Conservation (phyloP, 495 filamentous ascomycete genomes). For the Entonaema liquescens region DNA sequence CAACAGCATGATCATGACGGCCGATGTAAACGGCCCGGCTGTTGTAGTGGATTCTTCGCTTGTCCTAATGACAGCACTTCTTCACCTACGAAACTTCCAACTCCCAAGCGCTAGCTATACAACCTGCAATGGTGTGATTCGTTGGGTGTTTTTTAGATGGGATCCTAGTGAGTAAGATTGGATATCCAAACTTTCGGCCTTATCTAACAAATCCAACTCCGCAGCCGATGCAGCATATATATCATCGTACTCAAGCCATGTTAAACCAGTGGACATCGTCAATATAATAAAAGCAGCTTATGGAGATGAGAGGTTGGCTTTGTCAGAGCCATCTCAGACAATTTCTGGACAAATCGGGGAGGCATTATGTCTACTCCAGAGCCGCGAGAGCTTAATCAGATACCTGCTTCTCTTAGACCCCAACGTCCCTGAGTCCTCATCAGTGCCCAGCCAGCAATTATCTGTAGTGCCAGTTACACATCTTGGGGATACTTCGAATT, state of each 20-base stretch:
- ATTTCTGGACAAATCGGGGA: conserved; percentile 50
- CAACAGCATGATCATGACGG: conserved; percentile 73
- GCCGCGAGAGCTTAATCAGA: conserved; percentile 44
- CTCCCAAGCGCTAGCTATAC: conserved; percentile 70
- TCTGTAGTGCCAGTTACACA: conserved; percentile 17
- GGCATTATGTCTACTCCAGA: conserved; percentile 31
- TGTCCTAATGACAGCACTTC: conserved; percentile 73
- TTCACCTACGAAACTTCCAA: conserved; percentile 65
- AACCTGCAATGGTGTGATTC: conserved; percentile 72
- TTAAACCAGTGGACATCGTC: conserved; percentile 53
- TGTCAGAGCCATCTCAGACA: conserved; percentile 40
- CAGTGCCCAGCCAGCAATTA: background rate
- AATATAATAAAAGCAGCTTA: conserved; percentile 58
- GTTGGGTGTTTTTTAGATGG: conserved; percentile 85
- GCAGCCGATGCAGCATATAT: conserved; percentile 52
- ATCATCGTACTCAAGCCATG: conserved; percentile 52
- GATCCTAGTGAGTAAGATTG: conserved; percentile 66
- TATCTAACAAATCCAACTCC: conserved; percentile 10
- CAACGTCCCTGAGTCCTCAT: conserved; percentile 3
- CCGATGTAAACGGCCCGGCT: conserved; percentile 83
- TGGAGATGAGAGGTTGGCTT: conserved; percentile 42
- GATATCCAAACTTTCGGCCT: background rate
- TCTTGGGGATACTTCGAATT: conserved; percentile 47
- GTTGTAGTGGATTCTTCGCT: conserved; percentile 80
- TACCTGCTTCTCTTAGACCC: conserved; percentile 55